Base-by-base conservation (phyloP, 257 asterid genomes). In the Anisodus tanguticus region DNA sequence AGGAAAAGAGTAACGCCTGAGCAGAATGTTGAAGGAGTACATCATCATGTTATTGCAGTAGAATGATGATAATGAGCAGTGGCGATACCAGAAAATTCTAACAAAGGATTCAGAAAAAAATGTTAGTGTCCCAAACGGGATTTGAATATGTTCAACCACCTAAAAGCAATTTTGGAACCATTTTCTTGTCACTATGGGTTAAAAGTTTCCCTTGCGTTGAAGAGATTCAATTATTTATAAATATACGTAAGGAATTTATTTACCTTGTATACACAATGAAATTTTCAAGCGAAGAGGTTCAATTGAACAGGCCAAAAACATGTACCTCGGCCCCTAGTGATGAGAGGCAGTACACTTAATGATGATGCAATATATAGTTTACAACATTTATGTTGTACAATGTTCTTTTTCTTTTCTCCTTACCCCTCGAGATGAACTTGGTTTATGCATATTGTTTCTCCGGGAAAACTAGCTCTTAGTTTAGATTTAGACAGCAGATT, bases 11-110 rank as follows among this genome's bases (percentile, higher is more conserved):
- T 49, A 49, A 49, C 7, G 13, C 81, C 62, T 12, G 45, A 51
- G 81, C 81, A 5, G 13, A 76, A n/a, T 22, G 51, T 63, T 22
- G 62, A 76, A 51, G 51, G 5, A 26, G 81, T 31, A 77, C 81
- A 26, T 77, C 51, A 68, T 39, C 49, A 53, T 53, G 47, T 13
- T 53, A 17, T 53, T 26, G 64, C 81, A 26, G 47, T 19, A 26
- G 63, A 76, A 47, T 53, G 81, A 77, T 3, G 8, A 26, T 41
- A 7, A 41, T 41, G 45, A 41, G 45, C 6, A 47, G 80, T 19
- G 60, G 26, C 43, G 3, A 72, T n/a, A 41, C 6, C 60, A 19
- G 59, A 71, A 31, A 71, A 47, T 47, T 10, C 39, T 19, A 72
- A 31, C 72, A 22, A 10, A 11, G 1, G n/a, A 22, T 19, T 22